Evolutionary conservation across 2,329 filamentous ascomycete species (phyloP).

Genomic region (Dryadomyces quercus-mongolicae): DNA sequence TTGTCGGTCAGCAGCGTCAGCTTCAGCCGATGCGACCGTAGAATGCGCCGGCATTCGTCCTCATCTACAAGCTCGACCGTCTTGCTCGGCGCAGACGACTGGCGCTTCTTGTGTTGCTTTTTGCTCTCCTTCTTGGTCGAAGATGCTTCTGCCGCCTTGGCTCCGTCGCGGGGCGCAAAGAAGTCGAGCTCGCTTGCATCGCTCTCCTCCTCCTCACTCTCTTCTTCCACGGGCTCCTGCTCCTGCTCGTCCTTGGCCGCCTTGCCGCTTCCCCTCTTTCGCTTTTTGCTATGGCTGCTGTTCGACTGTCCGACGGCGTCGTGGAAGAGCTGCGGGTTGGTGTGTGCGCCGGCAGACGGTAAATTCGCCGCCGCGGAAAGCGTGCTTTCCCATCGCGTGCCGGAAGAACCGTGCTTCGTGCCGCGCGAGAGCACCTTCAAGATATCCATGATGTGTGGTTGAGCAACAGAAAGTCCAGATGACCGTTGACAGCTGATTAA

Average conservation of each 20-base stretch:
- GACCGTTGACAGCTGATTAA: neutral
- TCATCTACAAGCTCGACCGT: constrained; percentile 37
- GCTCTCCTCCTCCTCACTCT: constrained; percentile 19
- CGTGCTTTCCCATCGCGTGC: constrained; percentile 21
- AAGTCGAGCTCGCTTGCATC: constrained; percentile 42
- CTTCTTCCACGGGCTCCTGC: constrained; percentile 20
- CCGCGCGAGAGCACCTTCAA: constrained; percentile 61
- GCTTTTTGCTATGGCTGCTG: constrained; percentile 44
- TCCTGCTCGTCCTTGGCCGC: constrained; percentile 8
- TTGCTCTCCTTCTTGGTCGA: constrained; percentile 16
- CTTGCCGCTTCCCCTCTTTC: constrained; percentile 18
- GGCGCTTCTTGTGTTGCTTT: constrained; percentile 23
- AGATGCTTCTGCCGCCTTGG: neutral
- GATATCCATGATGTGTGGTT: constrained; percentile 53
- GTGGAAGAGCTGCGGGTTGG: constrained; percentile 60
- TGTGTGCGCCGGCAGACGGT: constrained; percentile 51
- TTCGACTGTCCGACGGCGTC: constrained; percentile 27
- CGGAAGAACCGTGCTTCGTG: constrained; percentile 37
- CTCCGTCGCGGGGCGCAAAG: constrained; percentile 35
- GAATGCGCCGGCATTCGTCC: constrained; percentile 59
- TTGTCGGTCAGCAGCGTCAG: constrained; percentile 58
- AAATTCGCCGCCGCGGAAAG: constrained; percentile 29
- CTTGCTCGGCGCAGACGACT: constrained; percentile 14
- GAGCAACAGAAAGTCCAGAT: neutral
- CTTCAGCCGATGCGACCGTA: constrained; percentile 76